A percentile compares a stretch with the other conserved stretches of the same genome.
phyloP scores from a whole-genome alignment of 257 asterid species.

The Paraleonurus japonicus region DNA sequence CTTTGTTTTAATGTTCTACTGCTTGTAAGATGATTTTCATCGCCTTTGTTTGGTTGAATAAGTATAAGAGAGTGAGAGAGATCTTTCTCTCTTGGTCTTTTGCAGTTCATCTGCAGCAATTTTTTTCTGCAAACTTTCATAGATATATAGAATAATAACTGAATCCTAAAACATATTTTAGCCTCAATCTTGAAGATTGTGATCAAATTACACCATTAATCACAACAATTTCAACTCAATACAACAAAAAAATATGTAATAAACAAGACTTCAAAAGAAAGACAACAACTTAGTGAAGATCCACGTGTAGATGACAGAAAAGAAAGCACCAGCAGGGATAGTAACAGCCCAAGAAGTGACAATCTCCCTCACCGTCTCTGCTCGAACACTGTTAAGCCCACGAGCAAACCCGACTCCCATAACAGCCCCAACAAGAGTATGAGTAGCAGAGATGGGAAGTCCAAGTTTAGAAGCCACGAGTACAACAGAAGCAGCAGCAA shows the following conservation, averaged over 20 bases:
- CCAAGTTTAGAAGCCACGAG: conserved; percentile 82
- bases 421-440: conserved; percentile 95
- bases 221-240: not conserved
- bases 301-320: conserved; percentile 82
- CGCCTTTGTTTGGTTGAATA: conserved; percentile 29
- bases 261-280: not conserved
- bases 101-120: not conserved
- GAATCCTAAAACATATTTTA: not conserved
- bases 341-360: conserved; percentile 90
- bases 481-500: conserved; percentile 95
- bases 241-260: not conserved
- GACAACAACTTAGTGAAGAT: conserved; percentile 71
- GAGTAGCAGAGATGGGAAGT: conserved; percentile 90
- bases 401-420: conserved; percentile 97
- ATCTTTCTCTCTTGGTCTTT: not conserved
- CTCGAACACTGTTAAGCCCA: conserved; percentile 83
- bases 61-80: conserved; percentile 34
- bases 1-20: not conserved
- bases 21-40: not conserved
- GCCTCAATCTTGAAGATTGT: not conserved
- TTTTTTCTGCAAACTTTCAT: not conserved
- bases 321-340: conserved; percentile 80
- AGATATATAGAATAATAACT: not conserved
- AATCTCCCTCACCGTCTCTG: conserved; percentile 89
- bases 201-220: not conserved